These are phyloP conservation scores for Trebouxia gelatinosa DNA, from an alignment of 163 green algal genomes.

Conservation along the genomic window DNA sequence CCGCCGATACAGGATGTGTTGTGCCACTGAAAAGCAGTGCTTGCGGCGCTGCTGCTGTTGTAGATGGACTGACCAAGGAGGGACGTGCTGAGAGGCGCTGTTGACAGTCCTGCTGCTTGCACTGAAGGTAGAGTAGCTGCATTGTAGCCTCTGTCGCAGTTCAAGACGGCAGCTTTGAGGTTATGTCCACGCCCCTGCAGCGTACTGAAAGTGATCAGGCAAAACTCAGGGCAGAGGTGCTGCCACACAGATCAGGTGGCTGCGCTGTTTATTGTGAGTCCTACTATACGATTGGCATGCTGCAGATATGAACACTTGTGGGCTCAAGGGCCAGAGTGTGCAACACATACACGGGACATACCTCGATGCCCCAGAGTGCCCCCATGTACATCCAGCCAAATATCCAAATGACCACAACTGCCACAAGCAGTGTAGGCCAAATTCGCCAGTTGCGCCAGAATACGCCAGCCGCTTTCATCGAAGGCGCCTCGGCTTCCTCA, in stretches of 20 bases:
- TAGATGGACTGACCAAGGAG: neutral
- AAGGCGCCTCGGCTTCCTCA: no score
- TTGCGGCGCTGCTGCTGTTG: neutral
- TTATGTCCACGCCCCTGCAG: neutral
- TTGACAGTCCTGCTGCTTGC: neutral
- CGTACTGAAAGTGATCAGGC: neutral
- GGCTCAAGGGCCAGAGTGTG: neutral
- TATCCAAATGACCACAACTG: slow-evolving; percentile 5
- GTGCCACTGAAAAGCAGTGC: neutral
- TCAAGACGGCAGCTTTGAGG: neutral
- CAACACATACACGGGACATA: neutral
- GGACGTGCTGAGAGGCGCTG: neutral
- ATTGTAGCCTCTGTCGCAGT: slow-evolving; percentile 5
- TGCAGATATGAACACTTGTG: neutral
- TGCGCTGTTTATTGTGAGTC: neutral
- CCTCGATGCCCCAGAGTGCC: neutral
- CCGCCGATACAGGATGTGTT: neutral
- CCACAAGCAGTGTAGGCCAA: neutral
- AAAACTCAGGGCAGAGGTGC: neutral
- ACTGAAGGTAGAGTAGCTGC: neutral
- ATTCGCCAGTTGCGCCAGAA: neutral
- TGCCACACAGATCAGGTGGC: neutral
- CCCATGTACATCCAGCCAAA: slow-evolving; percentile 4
- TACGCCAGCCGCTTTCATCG: neutral
- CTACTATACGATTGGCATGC: neutral